Evolutionary conservation across 106 monocot genomes (phyloP).

Genomic region (Dioscorea zingiberensis): DNA sequence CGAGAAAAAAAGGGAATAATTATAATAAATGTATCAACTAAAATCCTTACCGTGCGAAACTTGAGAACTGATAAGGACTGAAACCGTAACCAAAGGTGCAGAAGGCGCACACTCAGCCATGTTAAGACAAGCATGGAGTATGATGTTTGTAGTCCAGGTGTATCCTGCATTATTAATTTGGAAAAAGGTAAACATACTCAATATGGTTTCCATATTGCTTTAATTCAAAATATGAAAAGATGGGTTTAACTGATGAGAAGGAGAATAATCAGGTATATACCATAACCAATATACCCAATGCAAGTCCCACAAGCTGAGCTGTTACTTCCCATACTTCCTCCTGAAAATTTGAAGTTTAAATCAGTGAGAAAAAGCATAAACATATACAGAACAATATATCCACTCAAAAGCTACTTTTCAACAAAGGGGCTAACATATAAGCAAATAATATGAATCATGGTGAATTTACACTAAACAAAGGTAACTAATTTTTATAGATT

Average conservation of each 20-base stretch:
- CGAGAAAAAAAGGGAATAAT: neutral
- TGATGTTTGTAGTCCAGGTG: constrained; percentile 53
- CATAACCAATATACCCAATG: constrained; percentile 70
- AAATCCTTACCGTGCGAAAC: constrained; percentile 68
- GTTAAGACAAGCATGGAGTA: constrained; percentile 45
- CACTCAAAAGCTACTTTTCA: too few species aligned
- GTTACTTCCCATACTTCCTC: constrained; percentile 99
- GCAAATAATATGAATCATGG: too few species aligned
- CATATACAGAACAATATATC: too few species aligned
- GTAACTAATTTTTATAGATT: too few species aligned
- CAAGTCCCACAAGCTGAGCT: constrained; percentile 93
- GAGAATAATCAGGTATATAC: constrained; percentile 24
- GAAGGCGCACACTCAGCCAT: constrained; percentile 63
- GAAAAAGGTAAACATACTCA: neutral
- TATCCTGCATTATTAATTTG: constrained; percentile 40
- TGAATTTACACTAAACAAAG: too few species aligned
- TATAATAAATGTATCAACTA: neutral
- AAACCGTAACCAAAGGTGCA: constrained; percentile 89
- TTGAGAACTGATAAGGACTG: constrained; percentile 77
- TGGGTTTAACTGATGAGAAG: neutral
- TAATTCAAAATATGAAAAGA: neutral
- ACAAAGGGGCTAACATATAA: too few species aligned
- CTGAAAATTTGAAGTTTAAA: constrained; percentile 25
- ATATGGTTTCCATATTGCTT: neutral
- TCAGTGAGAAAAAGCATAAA: too few species aligned